A percentile compares a stretch with the other conserved stretches of the same genome.
These are phyloP conservation scores for Capsicum baccatum DNA, from an alignment of 257 asterid genomes.

Conservation along the genomic window DNA sequence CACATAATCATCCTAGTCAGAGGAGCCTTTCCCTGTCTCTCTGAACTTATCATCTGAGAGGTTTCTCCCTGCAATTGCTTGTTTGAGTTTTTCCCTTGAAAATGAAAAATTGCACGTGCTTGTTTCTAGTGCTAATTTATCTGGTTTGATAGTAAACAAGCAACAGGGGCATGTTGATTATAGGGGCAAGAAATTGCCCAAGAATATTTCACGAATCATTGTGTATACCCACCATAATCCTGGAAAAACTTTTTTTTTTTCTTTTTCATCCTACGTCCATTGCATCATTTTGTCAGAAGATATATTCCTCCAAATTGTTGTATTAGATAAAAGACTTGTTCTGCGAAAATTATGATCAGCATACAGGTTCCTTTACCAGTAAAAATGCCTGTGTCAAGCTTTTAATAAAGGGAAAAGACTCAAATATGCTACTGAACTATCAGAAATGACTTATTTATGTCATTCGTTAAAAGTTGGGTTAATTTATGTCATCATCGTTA, in stretches of 20 bases:
- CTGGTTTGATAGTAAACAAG: not conserved
- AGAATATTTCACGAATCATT: not conserved
- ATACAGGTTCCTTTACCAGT: not conserved
- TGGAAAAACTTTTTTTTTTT: not conserved
- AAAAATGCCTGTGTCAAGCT: not conserved
- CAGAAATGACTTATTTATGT: too few species aligned
- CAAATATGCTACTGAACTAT: too few species aligned
- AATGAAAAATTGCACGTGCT: not conserved
- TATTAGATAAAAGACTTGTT: not conserved
- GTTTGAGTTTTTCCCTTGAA: not conserved
- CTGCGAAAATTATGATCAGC: not conserved
- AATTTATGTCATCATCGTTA: too few species aligned
- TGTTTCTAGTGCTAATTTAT: not conserved
- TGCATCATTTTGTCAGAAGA: not conserved
- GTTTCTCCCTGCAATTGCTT: not conserved
- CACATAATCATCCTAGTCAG: constrained; percentile 64
- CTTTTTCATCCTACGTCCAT: not conserved
- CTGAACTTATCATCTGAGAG: not conserved
- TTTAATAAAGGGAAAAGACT: not conserved
- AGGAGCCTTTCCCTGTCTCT: constrained; percentile 67
- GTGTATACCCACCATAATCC: not conserved
- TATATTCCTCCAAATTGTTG: constrained; percentile 18
- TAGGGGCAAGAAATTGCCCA: not conserved
- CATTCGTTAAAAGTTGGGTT: too few species aligned
- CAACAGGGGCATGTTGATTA: not conserved